Conservation (phyloP, 2,329 filamentous ascomycete species). For the Diaporthe citriasiana region DNA sequence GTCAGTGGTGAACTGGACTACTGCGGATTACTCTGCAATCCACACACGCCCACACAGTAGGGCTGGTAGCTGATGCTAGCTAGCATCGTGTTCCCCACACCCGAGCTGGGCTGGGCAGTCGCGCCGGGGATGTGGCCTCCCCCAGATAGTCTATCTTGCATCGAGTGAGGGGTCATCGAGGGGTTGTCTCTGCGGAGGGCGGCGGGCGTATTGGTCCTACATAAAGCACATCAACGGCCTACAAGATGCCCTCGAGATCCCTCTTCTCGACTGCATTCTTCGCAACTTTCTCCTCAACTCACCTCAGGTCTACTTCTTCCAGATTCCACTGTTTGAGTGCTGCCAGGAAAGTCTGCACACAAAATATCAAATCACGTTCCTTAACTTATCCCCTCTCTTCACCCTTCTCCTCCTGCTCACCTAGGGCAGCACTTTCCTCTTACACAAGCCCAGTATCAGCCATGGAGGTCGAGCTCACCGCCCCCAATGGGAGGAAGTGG, state of each 20-base stretch:
- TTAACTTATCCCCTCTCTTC: conserved; percentile 5
- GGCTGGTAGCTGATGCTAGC: conserved; percentile 10
- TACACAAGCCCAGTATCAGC: conserved; percentile 32
- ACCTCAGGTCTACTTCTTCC: background rate
- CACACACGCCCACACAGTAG: background rate
- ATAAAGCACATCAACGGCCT: conserved; percentile 11
- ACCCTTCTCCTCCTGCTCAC: conserved; percentile 3
- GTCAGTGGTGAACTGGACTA: background rate
- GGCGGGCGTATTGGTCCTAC: conserved; percentile 9
- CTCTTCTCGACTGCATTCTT: conserved; percentile 12
- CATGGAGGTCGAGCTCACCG: conserved; percentile 72
- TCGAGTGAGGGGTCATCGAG: conserved; percentile 32
- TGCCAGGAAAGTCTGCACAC: background rate
- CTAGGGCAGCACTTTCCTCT: conserved; percentile 20
- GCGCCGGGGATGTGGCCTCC: conserved; percentile 4
- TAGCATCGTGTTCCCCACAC: conserved; percentile 20
- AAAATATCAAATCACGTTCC: background rate
- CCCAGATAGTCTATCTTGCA: conserved; percentile 29
- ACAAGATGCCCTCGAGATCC: conserved; percentile 27
- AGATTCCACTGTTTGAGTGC: background rate
- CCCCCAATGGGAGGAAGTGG: conserved; percentile 82
- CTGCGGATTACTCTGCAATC: background rate
- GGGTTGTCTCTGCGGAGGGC: conserved; percentile 8
- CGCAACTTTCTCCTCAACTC: conserved; percentile 7
- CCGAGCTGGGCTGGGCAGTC: background rate